Conservation (phyloP, 108 stramenopile species). For the Conticribra guillardii region DNA sequence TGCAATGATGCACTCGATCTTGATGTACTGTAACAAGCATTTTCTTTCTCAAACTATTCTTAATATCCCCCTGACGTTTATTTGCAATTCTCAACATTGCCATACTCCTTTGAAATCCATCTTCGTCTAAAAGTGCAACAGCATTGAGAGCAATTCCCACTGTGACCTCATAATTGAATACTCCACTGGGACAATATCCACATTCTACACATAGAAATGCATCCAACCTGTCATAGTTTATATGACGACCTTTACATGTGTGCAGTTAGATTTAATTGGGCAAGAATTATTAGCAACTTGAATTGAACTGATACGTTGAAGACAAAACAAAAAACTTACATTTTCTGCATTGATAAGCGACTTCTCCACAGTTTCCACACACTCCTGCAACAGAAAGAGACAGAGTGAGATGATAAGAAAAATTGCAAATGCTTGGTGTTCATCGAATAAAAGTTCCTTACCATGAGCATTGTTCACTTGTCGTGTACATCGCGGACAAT, state of each 20-base stretch:
- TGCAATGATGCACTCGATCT: constrained; percentile 20
- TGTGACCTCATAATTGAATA: constrained; percentile 68
- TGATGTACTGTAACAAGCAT: constrained; percentile 17
- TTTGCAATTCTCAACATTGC: constrained; percentile 47
- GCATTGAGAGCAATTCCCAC: constrained; percentile 82
- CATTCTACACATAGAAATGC: constrained; percentile 97
- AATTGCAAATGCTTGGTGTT: neutral
- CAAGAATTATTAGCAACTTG: too few species aligned
- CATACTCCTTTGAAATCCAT: constrained; percentile 50
- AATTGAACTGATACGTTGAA: too few species aligned
- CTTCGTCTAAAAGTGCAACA: constrained; percentile 70
- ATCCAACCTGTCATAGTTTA: constrained; percentile 94
- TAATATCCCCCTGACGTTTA: constrained; percentile 39
- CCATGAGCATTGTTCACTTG: constrained; percentile 94
- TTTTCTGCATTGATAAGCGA: constrained; percentile 94
- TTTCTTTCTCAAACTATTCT: constrained; percentile 44
- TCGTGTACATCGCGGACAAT: constrained; percentile 93
- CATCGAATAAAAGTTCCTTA: neutral
- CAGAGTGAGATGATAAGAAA: neutral
- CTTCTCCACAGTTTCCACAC: constrained; percentile 95
- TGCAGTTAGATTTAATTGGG: too few species aligned
- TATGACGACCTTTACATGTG: constrained; percentile 68
- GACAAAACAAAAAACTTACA: constrained; percentile 52
- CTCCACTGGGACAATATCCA: constrained; percentile 91
- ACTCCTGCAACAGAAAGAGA: constrained; percentile 46